Evolutionary conservation across 305 asterid genomes (phyloP).

Genomic region (Rubia tinctorum): DNA sequence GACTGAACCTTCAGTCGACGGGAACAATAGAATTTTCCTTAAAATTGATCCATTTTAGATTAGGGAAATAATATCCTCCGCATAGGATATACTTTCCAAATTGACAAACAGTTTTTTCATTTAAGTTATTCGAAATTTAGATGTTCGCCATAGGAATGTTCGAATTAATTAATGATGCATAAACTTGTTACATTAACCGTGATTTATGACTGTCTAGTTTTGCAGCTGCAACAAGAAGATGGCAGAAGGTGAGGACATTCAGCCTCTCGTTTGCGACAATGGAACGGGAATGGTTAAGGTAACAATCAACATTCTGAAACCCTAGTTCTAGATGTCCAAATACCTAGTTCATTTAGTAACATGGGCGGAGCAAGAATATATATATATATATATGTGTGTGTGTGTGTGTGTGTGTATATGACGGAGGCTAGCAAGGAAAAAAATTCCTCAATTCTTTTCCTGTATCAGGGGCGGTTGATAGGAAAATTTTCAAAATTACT

Average conservation of each 20-base stretch:
- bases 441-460: too few species aligned
- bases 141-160: background rate
- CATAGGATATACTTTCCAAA: too few species aligned
- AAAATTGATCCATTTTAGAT: too few species aligned
- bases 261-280: conserved; percentile 28
- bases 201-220: background rate
- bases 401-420: too few species aligned
- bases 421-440: too few species aligned
- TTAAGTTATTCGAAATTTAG: background rate
- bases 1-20: too few species aligned
- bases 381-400: too few species aligned
- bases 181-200: background rate
- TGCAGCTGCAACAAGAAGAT: conserved; percentile 16
- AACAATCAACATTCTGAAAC: background rate
- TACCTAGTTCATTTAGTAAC: background rate
- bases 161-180: background rate
- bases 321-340: background rate
- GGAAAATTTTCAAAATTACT: too few species aligned
- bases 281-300: conserved; percentile 33
- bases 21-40: too few species aligned
- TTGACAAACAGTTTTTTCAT: background rate
- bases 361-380: too few species aligned
- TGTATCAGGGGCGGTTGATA: too few species aligned
- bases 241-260: conserved; percentile 26
- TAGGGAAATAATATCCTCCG: too few species aligned